Percentiles rank a stretch among this genome's conserved stretches.
phyloP scores from a whole-genome alignment of 192 early-diverging fungal species.

The Pecoramyces ruminantium region DNA sequence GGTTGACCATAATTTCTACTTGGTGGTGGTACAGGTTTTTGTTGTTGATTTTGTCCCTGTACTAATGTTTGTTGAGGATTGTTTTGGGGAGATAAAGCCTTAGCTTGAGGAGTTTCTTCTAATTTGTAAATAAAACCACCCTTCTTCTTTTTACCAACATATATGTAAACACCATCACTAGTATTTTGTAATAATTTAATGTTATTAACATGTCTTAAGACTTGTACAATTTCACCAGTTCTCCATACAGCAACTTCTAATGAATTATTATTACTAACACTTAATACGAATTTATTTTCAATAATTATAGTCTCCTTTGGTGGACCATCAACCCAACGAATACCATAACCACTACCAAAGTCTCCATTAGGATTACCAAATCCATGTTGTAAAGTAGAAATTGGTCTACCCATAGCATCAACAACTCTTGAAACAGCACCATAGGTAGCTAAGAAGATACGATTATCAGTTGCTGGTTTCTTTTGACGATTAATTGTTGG shows the following conservation, averaged over 20 bases:
- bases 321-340: neutral
- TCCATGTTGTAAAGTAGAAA: neutral
- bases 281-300: conserved; percentile 2
- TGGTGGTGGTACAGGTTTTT: neutral
- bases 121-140: neutral
- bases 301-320: neutral
- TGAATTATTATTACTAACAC: conserved; percentile 2
- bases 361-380: neutral
- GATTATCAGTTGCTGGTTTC: neutral
- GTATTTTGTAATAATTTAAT: neutral
- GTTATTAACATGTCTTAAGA: neutral
- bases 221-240: conserved; percentile 6
- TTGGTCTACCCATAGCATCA: conserved; percentile 1
- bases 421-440: conserved; percentile 2
- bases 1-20: neutral
- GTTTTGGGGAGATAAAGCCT: neutral
- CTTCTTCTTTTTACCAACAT: neutral
- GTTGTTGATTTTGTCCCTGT: neutral
- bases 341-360: neutral
- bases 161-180: neutral
- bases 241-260: conserved; percentile 4
- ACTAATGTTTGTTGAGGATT: neutral
- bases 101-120: neutral
- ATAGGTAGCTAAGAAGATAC: conserved; percentile 1
- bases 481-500: conserved; percentile 1